Evolutionary conservation across 805 yeast genomes (phyloP), one percentile per base, ranked within the genome.

Genomic region (Lipomyces anomalus): DNA sequence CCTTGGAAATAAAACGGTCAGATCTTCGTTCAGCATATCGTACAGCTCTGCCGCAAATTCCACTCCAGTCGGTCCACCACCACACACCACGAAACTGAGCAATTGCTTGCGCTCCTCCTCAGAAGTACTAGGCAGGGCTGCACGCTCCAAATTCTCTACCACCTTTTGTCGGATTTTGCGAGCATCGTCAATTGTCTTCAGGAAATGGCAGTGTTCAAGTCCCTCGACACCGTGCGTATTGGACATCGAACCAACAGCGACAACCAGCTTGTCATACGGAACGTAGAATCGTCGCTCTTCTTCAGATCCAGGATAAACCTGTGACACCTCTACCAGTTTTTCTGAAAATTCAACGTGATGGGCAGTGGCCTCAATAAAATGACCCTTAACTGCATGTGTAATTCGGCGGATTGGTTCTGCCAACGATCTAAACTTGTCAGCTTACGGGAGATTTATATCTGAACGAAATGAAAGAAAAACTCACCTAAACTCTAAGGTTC

Each of bases 1-100:
- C 55, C 71, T 71, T 45, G 86, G 86, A 63, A 75, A 80, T 42
- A 69, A 62, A 45, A 72, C 69, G 37, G 72, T 68, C 55, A 80
- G 63, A 59, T 80, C 86, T 61, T 80, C 85, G 58, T 79, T 79
- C 59, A 80, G 66, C 55, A 80, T 61, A 57, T 80, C 87, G 54
- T 68, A 79, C 23, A 80, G 74, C 62, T 80, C 87, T 26, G 86
- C 84, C 24, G 87, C 86, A 56, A 80, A 73, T 60, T 80, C 86
- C 29, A 78, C 83, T 56, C 86, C 86, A 1, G 86, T 80, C 44
- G 86, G 84, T 36, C 86, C 86, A 49, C 85, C 86, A 50, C 86
- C 86, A 61, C 84, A 79, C 28, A 80, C 74, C 11, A 79, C 84
- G 61, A 80, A 79, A 42, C 80, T 74, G 38, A 80, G 67, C 48